Conservation (phyloP, 306 rosid species). For the Alnus glutinosa region DNA sequence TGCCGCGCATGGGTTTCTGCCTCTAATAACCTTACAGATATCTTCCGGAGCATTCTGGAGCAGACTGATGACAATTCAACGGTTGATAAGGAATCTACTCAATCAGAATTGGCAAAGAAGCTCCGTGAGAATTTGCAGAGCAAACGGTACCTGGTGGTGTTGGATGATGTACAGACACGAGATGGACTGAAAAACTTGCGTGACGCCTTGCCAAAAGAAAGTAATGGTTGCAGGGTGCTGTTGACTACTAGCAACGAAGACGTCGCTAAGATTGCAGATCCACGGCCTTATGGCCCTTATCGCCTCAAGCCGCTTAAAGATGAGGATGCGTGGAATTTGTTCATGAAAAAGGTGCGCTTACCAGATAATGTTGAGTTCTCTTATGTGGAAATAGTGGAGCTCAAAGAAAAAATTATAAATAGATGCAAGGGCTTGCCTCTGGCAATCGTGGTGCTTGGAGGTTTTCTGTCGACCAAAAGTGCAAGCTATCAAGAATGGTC, state of each 20-base stretch:
- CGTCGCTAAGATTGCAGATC: neutral
- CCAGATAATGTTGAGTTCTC: neutral
- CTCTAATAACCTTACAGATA: neutral
- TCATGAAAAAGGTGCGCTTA: neutral
- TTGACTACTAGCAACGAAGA: neutral
- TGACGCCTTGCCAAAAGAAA: neutral
- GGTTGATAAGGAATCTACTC: neutral
- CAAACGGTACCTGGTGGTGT: neutral
- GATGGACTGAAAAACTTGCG: neutral
- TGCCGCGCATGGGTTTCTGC: neutral
- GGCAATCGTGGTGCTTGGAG: neutral
- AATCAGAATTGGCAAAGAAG: neutral
- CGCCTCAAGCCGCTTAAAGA: neutral
- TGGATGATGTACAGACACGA: neutral
- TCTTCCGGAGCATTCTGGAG: neutral
- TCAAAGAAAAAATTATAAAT: neutral
- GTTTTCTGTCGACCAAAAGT: neutral
- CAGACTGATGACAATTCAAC: neutral
- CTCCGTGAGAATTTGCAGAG: neutral
- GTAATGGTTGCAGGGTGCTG: neutral
- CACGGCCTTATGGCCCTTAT: neutral
- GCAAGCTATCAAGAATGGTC: neutral
- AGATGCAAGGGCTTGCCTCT: neutral
- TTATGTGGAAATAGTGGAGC: neutral
- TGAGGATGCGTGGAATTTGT: neutral